Conservation (phyloP, 768 basidiomycete genomes). For the Hericium coralloides region DNA sequence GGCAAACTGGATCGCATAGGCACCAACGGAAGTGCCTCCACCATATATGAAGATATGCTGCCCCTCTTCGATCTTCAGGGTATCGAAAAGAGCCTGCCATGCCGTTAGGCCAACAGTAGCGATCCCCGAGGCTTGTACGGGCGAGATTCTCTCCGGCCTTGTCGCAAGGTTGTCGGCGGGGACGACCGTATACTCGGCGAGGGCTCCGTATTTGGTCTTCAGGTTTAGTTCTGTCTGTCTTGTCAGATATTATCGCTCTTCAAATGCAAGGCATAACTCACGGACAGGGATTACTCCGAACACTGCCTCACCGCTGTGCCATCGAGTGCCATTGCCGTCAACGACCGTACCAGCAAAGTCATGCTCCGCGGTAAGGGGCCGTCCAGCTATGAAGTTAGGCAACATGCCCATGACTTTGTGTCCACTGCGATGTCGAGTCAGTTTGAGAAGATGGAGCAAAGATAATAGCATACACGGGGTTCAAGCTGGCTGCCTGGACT, state of each 20-base stretch:
- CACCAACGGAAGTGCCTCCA: slow-evolving; percentile 59
- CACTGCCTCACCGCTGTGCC: slow-evolving; percentile 52
- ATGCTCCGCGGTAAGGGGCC: slow-evolving; percentile 47
- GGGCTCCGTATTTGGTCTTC: slow-evolving; percentile 32
- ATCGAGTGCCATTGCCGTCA: slow-evolving; percentile 41
- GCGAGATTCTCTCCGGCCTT: slow-evolving; percentile 42
- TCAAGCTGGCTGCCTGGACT: slow-evolving; percentile 50
- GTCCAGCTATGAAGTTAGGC: slow-evolving; percentile 36
- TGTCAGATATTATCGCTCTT: neutral
- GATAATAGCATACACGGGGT: slow-evolving; percentile 46
- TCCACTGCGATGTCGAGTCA: slow-evolving; percentile 29
- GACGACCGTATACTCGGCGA: slow-evolving; percentile 49
- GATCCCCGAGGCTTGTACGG: slow-evolving; percentile 53
- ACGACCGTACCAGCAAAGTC: slow-evolving; percentile 61
- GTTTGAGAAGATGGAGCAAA: neutral
- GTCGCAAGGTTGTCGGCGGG: slow-evolving; percentile 30
- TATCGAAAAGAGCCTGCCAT: slow-evolving; percentile 41
- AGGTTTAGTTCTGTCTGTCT: neutral
- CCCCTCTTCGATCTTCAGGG: slow-evolving; percentile 34
- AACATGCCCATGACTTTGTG: slow-evolving; percentile 45
- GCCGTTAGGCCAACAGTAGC: slow-evolving; percentile 52
- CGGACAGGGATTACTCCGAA: slow-evolving; percentile 43
- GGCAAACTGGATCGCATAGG: slow-evolving; percentile 65
- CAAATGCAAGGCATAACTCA: slow-evolving; percentile 13
- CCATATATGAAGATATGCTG: slow-evolving; percentile 64